Conservation (phyloP, 1,284 basidiomycete genomes). For the Phellinidium pouzarii region DNA sequence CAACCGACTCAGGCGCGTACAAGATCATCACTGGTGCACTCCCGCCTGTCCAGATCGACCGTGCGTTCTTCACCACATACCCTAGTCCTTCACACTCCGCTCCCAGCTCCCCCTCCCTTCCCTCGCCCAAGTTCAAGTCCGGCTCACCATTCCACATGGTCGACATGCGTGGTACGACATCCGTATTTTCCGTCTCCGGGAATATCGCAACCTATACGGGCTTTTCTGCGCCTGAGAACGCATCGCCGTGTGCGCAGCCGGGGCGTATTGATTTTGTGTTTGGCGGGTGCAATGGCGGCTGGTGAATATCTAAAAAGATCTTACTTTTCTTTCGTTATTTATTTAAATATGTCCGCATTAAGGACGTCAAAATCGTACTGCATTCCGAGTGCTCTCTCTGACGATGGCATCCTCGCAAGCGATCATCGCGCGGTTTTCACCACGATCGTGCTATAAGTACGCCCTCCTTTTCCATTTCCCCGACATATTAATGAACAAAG, state of each 20-base stretch:
- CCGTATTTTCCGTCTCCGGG: slow-evolving; percentile 37
- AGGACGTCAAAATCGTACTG: slow-evolving; percentile 36
- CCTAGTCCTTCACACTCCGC: too few relatives aligned
- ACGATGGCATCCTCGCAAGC: slow-evolving; percentile 50
- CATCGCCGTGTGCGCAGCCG: slow-evolving; percentile 31
- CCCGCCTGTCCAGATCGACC: slow-evolving; percentile 35
- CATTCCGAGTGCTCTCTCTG: slow-evolving; percentile 38
- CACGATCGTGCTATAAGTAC: neutral
- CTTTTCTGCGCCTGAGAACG: slow-evolving; percentile 36
- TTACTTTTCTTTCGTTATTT: slow-evolving; percentile 1
- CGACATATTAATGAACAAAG: too few relatives aligned
- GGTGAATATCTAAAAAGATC: slow-evolving; percentile 39
- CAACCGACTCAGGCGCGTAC: slow-evolving; percentile 42
- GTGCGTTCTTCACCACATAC: slow-evolving; percentile 38
- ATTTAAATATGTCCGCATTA: neutral
- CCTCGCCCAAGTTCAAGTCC: too few relatives aligned
- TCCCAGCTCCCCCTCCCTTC: too few relatives aligned
- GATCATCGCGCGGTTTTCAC: slow-evolving; percentile 51
- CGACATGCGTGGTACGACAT: slow-evolving; percentile 39
- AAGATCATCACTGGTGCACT: slow-evolving; percentile 39
- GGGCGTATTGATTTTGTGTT: slow-evolving; percentile 48
- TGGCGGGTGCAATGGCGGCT: slow-evolving; percentile 41
- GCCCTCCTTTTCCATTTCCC: too few relatives aligned
- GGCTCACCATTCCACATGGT: slow-evolving; percentile 40
- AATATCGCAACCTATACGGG: slow-evolving; percentile 53